A percentile compares a stretch with the other conserved stretches of the same genome.
Evolutionary conservation across 345 rosid species (phyloP).

Genomic region (Carallia brachiata): DNA sequence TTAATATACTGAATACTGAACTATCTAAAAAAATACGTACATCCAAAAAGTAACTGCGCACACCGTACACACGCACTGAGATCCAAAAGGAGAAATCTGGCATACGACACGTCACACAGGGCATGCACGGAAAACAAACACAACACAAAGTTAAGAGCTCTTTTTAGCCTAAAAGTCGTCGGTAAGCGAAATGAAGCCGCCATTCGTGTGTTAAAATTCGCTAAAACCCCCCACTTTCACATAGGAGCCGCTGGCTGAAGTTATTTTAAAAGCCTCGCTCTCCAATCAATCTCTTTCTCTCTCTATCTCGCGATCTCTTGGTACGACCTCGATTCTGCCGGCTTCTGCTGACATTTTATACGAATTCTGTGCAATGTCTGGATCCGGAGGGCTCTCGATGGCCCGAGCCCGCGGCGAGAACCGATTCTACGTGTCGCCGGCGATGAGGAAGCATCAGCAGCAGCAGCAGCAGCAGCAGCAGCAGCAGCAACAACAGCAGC

Average conservation of each 20-base stretch:
- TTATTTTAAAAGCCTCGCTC: not conserved
- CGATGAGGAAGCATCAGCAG: constrained; percentile 36
- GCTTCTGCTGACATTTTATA: not conserved
- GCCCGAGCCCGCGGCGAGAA: constrained; percentile 37
- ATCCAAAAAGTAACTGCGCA: not conserved
- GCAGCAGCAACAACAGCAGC: constrained; percentile 12
- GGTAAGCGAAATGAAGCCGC: not conserved
- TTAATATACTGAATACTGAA: no score
- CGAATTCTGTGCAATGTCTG: constrained; percentile 30
- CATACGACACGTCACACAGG: not conserved
- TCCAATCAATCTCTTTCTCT: not conserved
- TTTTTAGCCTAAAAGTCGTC: no score
- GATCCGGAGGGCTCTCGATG: constrained; percentile 32
- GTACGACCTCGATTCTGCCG: not conserved
- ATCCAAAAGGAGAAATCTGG: no score
- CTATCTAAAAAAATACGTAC: no score
- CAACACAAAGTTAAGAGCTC: no score
- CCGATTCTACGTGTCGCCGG: constrained; percentile 46
- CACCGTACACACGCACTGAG: not conserved
- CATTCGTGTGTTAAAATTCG: not conserved
- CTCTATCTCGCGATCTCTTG: not conserved
- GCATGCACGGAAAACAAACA: not conserved
- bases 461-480: constrained; percentile 43
- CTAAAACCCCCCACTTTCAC: not conserved
- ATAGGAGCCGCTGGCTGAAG: not conserved